Evolutionary conservation across 192 early-diverging fungal species (phyloP), one percentile per base, ranked within the genome.

Genomic region (Diversispora epigaea): DNA sequence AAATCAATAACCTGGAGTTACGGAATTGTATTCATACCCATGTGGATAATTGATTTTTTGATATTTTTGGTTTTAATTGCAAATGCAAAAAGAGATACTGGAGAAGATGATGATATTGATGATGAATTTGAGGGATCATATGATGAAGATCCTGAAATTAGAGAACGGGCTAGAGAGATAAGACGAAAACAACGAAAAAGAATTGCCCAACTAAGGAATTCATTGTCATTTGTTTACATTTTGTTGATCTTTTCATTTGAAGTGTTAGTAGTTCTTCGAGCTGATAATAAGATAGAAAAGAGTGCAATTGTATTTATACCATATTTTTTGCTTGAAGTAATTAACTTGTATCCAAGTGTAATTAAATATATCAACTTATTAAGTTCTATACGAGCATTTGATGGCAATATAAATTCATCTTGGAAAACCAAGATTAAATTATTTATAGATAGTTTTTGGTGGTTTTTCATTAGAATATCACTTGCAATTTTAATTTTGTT

Each of bases 251-350:
- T 90, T 4, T 77, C 93, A 62, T 96, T 96, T 84, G 92, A 96
- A 75, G 82, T 93, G 39, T 83, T 93, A 75, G 78, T 98, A 46
- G 90, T 90, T 15, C 77, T 93, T 54, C 81, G 84, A 62, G 81
- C 94, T 32, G 92, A 98, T 77, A 79, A 84, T n/a, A 65, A 76
- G 17, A 81, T 91, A 25, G 77, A 61, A 25, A 90, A 88, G 85
- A 83, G 85, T 3, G 91, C 83, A 47, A 70, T 85, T 0, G 90
- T 96, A 2, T 94, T 94, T 80, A 79, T 86, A 22, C 95, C 95
- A 25, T 95, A 93, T 85, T 93, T 94, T 76, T 58, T 91, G n/a
- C 69, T 95, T 11, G 95, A 98, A 73, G 83, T 74, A 15, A 81
- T 92, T 32, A 81, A 93, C 60, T 80, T 94, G 62, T 22, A 92